Base-by-base conservation (phyloP, 2,329 filamentous ascomycete genomes). In the Exophiala spinifera region DNA sequence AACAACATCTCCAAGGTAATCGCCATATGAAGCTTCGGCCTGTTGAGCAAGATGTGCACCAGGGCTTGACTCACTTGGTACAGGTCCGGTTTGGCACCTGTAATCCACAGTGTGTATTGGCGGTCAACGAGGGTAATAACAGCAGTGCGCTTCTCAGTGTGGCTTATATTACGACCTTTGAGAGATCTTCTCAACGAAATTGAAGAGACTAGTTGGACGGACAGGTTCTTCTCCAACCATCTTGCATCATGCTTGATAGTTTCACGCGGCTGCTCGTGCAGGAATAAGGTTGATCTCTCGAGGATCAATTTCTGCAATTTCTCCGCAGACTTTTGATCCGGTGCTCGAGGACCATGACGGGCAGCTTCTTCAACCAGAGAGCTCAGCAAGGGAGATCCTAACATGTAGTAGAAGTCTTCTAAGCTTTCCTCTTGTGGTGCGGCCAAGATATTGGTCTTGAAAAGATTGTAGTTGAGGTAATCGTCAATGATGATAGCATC, bases 61-160 rank as follows among this genome's bases (percentile, higher is more conserved):
- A 99, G 79, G 21, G 89, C 89, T 64, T 91, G 88, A 53, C 90
- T 94, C 61, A 99, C 86, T 72, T 99, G 91, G 68, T 95, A 97
- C 67, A 95, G 83, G 67, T 97, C 91, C 25, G 84, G 87, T 55
- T 82, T 82, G 1, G 77, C 80, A 8, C 85, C 81, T 3, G 87
- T 86, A 34, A 97, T 84, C 66, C 87, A 95, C n/a, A 97, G 74
- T 3, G 84, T 80, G 67, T 82, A 86, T 14, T 81, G 79, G 20
- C 70, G 77, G 48, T 78, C 76, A 42, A 80, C 74, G 37, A 72
- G 69, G 33, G 82, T 84, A 33, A 83, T 71, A n/a, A 86, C 88
- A 20, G 88, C 91, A 15, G 85, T 90, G 65, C 85, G 80, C 67
- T 86, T 90, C 72, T 90, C 88, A 3, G 78, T 85, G 67, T 89